Evolutionary conservation across 1,284 basidiomycete genomes (phyloP).

Genomic region (Wallemia mellicola): DNA sequence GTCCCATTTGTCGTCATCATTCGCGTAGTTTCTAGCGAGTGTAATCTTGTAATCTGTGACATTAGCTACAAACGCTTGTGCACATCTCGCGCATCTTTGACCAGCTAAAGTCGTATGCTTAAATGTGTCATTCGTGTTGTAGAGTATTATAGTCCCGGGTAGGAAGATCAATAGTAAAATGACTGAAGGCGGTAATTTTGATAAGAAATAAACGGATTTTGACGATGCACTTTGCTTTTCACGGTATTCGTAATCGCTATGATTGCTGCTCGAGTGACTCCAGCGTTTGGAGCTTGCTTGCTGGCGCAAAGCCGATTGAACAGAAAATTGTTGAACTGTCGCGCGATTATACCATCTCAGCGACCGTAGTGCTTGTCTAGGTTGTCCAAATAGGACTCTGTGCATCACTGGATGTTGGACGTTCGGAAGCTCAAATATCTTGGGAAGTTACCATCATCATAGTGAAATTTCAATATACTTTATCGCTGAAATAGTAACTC

Average conservation of each 20-base stretch:
- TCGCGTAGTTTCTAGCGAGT: constrained; percentile 18
- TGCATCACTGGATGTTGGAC: not conserved
- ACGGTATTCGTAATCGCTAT: not conserved
- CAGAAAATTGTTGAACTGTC: not conserved
- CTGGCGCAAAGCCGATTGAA: not conserved
- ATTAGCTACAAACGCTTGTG: not conserved
- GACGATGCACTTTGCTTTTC: not conserved
- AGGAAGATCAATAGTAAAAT: not conserved
- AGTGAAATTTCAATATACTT: too few relatives aligned
- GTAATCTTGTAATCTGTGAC: constrained; percentile 1
- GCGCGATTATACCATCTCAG: not conserved
- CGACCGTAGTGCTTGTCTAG: not conserved
- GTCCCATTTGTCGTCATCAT: constrained; percentile 25
- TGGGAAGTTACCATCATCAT: too few relatives aligned
- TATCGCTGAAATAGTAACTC: too few relatives aligned
- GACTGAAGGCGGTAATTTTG: not conserved
- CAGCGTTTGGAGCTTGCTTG: not conserved
- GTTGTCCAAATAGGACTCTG: not conserved
- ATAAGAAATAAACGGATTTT: not conserved
- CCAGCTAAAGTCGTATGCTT: not conserved
- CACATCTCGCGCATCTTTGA: not conserved
- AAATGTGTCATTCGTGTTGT: not conserved
- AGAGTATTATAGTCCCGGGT: not conserved
- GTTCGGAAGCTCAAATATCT: too few relatives aligned
- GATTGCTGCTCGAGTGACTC: not conserved